Conservation (phyloP, 352 stramenopile species). For the Phytophthora sp. region DNA sequence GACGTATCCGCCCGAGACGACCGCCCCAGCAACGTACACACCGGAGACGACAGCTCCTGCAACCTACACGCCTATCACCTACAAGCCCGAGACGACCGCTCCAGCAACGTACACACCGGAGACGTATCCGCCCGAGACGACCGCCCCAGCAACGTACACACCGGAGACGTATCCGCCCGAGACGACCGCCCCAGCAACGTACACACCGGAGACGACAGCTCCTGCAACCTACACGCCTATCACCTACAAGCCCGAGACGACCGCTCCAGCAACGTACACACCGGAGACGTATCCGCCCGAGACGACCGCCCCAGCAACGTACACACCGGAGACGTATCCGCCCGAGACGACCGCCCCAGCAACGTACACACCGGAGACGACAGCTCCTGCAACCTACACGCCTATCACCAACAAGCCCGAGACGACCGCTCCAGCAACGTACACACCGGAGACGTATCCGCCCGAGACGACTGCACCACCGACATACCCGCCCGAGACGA, state of each 20-base stretch:
- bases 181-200: background rate
- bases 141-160: background rate
- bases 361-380: background rate
- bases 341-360: background rate
- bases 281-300: background rate
- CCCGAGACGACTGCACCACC: too few relatives aligned
- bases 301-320: background rate
- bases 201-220: background rate
- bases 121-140: slow-evolving; percentile 2
- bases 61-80: background rate
- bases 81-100: background rate
- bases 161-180: slow-evolving; percentile 1
- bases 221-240: background rate
- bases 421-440: background rate
- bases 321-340: slow-evolving; percentile 1
- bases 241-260: background rate
- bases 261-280: background rate
- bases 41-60: background rate
- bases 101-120: background rate
- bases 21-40: background rate
- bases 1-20: slow-evolving; percentile 1
- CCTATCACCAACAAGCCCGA: background rate
- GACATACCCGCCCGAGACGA: too few relatives aligned
- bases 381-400: background rate
- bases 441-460: background rate